These are phyloP conservation scores for Helenozyma baotianmanensis DNA, from an alignment of 805 yeast species.

Conservation along the genomic window DNA sequence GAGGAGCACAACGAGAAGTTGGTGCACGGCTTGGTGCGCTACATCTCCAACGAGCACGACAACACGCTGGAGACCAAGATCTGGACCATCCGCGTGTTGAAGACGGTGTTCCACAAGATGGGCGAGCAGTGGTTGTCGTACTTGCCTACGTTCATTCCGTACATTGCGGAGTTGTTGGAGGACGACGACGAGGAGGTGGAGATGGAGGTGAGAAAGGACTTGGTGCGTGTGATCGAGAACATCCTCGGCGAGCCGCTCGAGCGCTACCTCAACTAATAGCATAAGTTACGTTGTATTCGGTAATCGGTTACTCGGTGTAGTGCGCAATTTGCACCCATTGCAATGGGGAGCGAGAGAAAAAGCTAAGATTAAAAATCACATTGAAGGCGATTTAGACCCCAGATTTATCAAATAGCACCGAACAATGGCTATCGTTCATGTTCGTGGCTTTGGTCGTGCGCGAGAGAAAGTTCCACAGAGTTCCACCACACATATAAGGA, in stretches of 20 bases:
- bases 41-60: conserved; percentile 36
- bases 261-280: conserved; percentile 56
- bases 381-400: too few relatives aligned
- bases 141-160: conserved; percentile 92
- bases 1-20: conserved; percentile 68
- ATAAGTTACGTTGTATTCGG: too few relatives aligned
- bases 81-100: conserved; percentile 79
- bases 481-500: too few relatives aligned
- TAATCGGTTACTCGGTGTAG: background rate
- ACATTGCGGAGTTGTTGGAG: conserved; percentile 90
- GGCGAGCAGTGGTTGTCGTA: conserved; percentile 92
- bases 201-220: conserved; percentile 81
- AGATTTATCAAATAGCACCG: too few relatives aligned
- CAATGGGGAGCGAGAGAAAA: too few relatives aligned
- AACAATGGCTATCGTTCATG: too few relatives aligned
- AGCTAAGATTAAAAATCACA: too few relatives aligned
- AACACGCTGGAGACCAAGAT: conserved; percentile 67
- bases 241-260: conserved; percentile 95
- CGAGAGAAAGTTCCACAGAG: too few relatives aligned
- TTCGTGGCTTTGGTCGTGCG: too few relatives aligned
- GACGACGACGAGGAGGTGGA: conserved; percentile 95
- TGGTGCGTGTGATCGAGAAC: conserved; percentile 85
- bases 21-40: conserved; percentile 34
- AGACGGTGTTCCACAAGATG: conserved; percentile 78
- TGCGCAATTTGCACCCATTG: too few relatives aligned